Evolutionary conservation across 2,329 filamentous ascomycete species (phyloP), one percentile per base, ranked within the genome.

Genomic region (Colletotrichum graminicola): DNA sequence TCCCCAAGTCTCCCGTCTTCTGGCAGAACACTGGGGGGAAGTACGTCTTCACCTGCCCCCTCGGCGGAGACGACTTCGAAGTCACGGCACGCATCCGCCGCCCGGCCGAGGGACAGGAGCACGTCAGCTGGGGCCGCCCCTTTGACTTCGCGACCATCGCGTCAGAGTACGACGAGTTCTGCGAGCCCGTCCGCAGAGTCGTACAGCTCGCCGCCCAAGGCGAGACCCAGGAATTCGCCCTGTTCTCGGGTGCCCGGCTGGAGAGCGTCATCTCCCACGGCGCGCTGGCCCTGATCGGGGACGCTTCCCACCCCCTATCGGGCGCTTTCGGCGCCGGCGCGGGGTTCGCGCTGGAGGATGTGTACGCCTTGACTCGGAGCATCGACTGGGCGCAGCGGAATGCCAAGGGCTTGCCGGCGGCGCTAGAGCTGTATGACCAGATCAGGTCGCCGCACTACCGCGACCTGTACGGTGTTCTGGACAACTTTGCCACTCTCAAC

Each of bases 231-330:
- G 75, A 81, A 78, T 74, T 80, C 73, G 54, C 71, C 61, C 6
- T 78, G 10, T 81, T 82, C 61, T 76, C 75, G 0, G 79, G 77
- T 0, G 76, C 76, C 1, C 74, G 79, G 1, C 75, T 82, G 2
- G 75, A 76, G 6, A 75, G 70, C 4, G 75, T 79, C 3, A 75
- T 79, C 12, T 62, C 71, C 2, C 32, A 74, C 1, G 49, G 52
- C 11, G 51, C 63, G 5, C 74, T 88, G 3, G 87, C 84, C 7
- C 80, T 89, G 5, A 82, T 89, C 0, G 87, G 87, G 11, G 87
- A 89, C 73, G 83, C 86, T 0, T 88, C 86, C 1, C 87, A 89
- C 75, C 85, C 87, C 0, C 79, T 88, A 0, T 86, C 85, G 0
- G 85, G 85, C 0, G 80, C 80, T 0, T 83, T 83, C 51, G 81